A percentile compares a stretch with the other conserved stretches of the same genome.
Evolutionary conservation across 495 filamentous ascomycete species (phyloP).

Genomic region (Ascobolus immersus): DNA sequence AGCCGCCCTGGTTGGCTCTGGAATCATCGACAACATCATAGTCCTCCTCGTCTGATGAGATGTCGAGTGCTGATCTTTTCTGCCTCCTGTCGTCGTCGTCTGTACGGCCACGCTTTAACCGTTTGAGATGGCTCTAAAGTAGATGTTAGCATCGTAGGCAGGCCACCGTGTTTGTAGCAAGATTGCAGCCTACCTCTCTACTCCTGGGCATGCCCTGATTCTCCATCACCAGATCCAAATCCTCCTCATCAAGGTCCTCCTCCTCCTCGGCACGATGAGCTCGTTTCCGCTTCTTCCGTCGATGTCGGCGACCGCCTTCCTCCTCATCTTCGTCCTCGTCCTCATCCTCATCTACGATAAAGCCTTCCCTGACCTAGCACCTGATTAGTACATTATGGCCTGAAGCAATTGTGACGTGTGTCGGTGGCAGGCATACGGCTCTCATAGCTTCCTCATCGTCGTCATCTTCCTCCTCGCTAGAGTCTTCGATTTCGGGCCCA

Average conservation of each 20-base stretch:
- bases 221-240: conserved; percentile 58
- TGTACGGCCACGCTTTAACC: conserved; percentile 69
- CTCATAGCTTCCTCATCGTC: conserved; percentile 67
- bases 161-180: neutral
- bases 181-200: conserved; percentile 4
- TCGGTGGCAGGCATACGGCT: conserved; percentile 17
- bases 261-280: conserved; percentile 51
- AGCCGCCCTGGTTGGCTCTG: conserved; percentile 29
- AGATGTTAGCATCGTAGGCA: conserved; percentile 3
- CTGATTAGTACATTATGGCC: conserved; percentile 11
- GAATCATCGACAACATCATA: conserved; percentile 24
- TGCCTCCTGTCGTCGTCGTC: conserved; percentile 54
- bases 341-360: conserved; percentile 87
- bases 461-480: conserved; percentile 87
- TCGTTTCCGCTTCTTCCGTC: conserved; percentile 39
- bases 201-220: conserved; percentile 12
- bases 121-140: conserved; percentile 64
- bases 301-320: conserved; percentile 19
- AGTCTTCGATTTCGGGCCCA: conserved; percentile 38
- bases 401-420: neutral
- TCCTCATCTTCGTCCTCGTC: conserved; percentile 41
- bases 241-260: conserved; percentile 77
- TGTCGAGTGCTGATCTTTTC: no score
- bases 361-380: conserved; percentile 60
- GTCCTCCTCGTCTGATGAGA: conserved; percentile 89